Base-by-base conservation (phyloP, 148 eudicot species). In the Linanthus parryae region DNA sequence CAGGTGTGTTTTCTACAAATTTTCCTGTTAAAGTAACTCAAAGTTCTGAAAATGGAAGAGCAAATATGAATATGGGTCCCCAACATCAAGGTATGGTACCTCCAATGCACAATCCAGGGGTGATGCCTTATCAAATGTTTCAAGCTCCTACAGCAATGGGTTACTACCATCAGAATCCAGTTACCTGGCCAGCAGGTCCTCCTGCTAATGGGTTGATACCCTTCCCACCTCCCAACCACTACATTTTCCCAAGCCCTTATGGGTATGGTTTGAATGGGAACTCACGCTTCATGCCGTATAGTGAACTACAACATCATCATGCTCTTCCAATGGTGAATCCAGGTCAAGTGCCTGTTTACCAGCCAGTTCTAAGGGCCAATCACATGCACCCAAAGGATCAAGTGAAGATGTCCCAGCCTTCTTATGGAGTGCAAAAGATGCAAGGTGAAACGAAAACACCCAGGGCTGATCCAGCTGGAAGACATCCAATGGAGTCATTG, bases 121-220 rank as follows among this genome's bases (percentile, higher is more conserved):
- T 82, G 21, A n/a, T n/a, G n/a, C 72, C 80, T 33, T 92, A 61
- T 61, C 88, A 94, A 6, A 49, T 76, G 52, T 77, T 81, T 64
- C 99, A 81, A 61, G 69, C 78, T 64, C 73, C 89, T n/a, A 39
- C 89, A 20, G 35, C 77, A 23, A 42, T 83, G 68, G 81, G 94
- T 42, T 87, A 66, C 65, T 87, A 79, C 56, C 96, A 77, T 56
- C 96, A 87, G 69, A 71, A 55, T 61, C 87, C 81, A 11, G 74
- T 84, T 31, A 52, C 87, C 4, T 91, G 97, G 97, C 61, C 86
- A 55, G 60, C 78, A 26, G 65, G 83, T 68, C 65, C 88, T 65
- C 73, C 84, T 22, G 66, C 82, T 39, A 81, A 81, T 64, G 92
- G 94, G 48, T 59, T 83, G 38, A 56, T 78, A 71, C 55, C 82